Evolutionary conservation across 768 basidiomycete genomes (phyloP), one percentile per base, ranked within the genome.

Genomic region (Xanthoconium purpureum): DNA sequence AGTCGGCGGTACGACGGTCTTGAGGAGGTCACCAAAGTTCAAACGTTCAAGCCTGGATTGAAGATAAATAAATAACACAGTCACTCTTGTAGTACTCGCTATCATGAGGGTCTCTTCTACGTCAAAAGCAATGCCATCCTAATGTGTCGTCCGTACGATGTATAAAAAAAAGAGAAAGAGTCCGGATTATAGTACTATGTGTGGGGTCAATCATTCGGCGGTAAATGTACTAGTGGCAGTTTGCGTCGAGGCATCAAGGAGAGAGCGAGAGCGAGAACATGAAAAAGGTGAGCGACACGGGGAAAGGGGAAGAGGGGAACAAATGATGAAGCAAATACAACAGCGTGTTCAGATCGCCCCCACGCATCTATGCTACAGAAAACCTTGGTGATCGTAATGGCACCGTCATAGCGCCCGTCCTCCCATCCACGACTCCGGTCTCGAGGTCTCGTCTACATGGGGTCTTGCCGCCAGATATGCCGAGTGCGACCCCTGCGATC

Each of bases 311-410:
- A 42, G 11, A 15, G n/a, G 6, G 9, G 35, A 44, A 30, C 13
- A 43, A 18, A 24, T 33, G 43, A 62, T 56, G 58, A 68, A 58
- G 60, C 60, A 60, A 60, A 48, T 68, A 67, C 63, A 66, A 66
- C 66, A 68, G 29, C 46, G 45, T 43, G 33, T 39, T 43, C 58
- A 56, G 64, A 56, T 65, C 61, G 35, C 7, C n/a, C 45, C 12
- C 50, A 5, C 24, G 37, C 18, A 30, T 55, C 52, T 58, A 68
- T 58, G 60, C 55, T 66, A 68, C 63, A 66, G 18, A 33, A 38
- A 18, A 15, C 13, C 15, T 7, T 35, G 33, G 33, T 35, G 33
- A 12, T 35, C 33, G 33, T 28, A 18, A 8, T 13, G 33, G 12
- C 6, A 11, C 15, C 1, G 5, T 57, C 52, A 66, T 33, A 66